Evolutionary conservation across 768 basidiomycete species (phyloP).

Genomic region (Mycena leptocephala): DNA sequence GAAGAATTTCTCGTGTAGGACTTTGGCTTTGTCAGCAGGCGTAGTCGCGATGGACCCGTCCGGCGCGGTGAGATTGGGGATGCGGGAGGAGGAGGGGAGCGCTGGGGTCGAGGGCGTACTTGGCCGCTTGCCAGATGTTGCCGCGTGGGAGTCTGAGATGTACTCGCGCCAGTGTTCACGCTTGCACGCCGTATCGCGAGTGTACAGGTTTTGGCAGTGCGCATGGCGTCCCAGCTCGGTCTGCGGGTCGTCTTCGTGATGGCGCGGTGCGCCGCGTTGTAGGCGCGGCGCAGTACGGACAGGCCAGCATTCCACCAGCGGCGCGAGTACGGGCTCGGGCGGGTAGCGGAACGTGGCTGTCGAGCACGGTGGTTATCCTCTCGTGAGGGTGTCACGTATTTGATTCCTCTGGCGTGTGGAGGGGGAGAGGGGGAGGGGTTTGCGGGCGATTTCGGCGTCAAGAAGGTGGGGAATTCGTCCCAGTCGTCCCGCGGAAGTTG

Average conservation of each 20-base stretch:
- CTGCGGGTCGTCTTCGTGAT: neutral
- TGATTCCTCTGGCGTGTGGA: neutral
- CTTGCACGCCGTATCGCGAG: conserved; percentile 3
- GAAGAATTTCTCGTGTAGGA: too few relatives aligned
- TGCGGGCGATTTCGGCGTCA: too few relatives aligned
- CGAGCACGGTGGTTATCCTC: neutral
- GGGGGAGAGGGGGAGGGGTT: conserved; percentile 4
- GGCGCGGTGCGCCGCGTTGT: conserved; percentile 5
- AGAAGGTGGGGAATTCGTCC: too few relatives aligned
- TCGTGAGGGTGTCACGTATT: neutral
- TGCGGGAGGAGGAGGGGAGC: too few relatives aligned
- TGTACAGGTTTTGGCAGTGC: neutral
- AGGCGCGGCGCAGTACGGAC: neutral
- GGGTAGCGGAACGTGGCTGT: neutral
- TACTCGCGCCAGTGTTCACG: neutral
- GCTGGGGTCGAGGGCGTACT: too few relatives aligned
- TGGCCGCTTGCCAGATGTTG: too few relatives aligned
- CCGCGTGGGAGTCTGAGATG: neutral
- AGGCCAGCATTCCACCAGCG: conserved; percentile 5
- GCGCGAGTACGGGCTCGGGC: neutral
- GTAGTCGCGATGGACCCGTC: too few relatives aligned
- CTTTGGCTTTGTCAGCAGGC: too few relatives aligned
- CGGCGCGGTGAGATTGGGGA: too few relatives aligned
- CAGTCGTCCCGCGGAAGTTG: too few relatives aligned
- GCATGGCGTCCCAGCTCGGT: neutral